phyloP scores from a whole-genome alignment of 495 filamentous ascomycete species.

The Aspergillus cristatus region DNA sequence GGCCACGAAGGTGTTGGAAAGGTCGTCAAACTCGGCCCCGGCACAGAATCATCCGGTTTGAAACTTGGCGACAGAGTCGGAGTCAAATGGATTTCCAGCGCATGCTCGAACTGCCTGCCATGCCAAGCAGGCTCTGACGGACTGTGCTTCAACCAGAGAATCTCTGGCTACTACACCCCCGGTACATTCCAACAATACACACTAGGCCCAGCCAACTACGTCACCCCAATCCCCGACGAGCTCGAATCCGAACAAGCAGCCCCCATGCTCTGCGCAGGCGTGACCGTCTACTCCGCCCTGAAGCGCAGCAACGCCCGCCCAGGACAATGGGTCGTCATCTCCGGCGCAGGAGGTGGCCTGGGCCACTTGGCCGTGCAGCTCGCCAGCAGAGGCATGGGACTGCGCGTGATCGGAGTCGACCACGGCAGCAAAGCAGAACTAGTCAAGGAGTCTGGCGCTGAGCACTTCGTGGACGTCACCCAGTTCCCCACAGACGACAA shows the following conservation, averaged over 20 bases:
- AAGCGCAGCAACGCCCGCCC: conserved; percentile 48
- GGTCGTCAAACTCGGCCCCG: conserved; percentile 51
- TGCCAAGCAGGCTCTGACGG: conserved; percentile 52
- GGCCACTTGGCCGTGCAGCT: conserved; percentile 61
- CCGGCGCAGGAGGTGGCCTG: conserved; percentile 59
- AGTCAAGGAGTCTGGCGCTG: conserved; percentile 53
- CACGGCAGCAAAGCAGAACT: conserved; percentile 51
- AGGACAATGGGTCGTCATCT: conserved; percentile 58
- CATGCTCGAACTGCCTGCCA: conserved; percentile 41
- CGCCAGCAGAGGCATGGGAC: conserved; percentile 51
- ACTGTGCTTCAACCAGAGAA: conserved; percentile 47
- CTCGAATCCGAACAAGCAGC: conserved; percentile 50
- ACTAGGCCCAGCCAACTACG: conserved; percentile 54
- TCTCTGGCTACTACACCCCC: conserved; percentile 48
- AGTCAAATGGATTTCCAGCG: conserved; percentile 46
- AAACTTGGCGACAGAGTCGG: conserved; percentile 61
- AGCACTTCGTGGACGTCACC: conserved; percentile 60
- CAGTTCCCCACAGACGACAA: conserved; percentile 42
- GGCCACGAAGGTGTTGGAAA: conserved; percentile 55
- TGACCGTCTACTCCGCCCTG: conserved; percentile 50
- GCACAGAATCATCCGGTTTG: conserved; percentile 38
- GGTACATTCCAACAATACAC: conserved; percentile 70
- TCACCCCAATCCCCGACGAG: conserved; percentile 58
- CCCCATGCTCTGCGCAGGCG: conserved; percentile 54
- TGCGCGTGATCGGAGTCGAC: conserved; percentile 63